Evolutionary conservation across 441 rosid species (phyloP).

Genomic region (Manihot esculenta): DNA sequence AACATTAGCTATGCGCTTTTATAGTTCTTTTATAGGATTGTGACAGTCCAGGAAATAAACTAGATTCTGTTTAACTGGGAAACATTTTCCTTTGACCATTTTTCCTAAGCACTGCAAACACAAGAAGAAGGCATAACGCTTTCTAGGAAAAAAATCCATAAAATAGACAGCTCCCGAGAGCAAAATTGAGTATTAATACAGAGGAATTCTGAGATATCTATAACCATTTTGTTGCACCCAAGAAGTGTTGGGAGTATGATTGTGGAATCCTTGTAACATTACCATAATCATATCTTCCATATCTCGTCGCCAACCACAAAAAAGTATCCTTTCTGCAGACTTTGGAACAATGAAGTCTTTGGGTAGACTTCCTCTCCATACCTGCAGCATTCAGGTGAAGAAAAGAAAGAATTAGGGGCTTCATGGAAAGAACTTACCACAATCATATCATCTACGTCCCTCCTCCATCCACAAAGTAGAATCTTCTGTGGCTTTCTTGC

Average conservation of each 20-base stretch:
- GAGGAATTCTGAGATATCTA: slow-evolving; percentile 20
- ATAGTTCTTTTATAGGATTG: too few relatives aligned
- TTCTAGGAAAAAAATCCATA: too few relatives aligned
- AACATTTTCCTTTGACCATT: too few relatives aligned
- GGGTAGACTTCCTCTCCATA: slow-evolving; percentile 65
- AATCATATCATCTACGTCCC: slow-evolving; percentile 88
- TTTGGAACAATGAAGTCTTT: slow-evolving; percentile 53
- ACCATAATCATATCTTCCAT: slow-evolving; percentile 85
- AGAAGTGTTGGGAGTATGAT: slow-evolving; percentile 27
- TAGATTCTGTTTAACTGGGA: too few relatives aligned
- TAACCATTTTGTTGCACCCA: slow-evolving; percentile 39
- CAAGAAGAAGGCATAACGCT: too few relatives aligned
- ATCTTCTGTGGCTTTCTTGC: slow-evolving; percentile 81
- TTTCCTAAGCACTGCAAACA: too few relatives aligned
- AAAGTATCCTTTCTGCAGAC: slow-evolving; percentile 61
- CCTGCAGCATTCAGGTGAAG: slow-evolving; percentile 66
- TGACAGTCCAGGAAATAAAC: too few relatives aligned
- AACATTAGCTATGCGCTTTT: too few relatives aligned
- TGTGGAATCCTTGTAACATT: slow-evolving; percentile 40
- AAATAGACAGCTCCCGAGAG: background rate
- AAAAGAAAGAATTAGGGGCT: slow-evolving; percentile 61
- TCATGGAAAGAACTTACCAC: slow-evolving; percentile 66
- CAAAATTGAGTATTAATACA: slow-evolving; percentile 14
- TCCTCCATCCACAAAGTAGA: slow-evolving; percentile 91
- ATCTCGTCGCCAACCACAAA: slow-evolving; percentile 86